These are phyloP conservation scores for Globisporangium uncinulatum DNA, from an alignment of 352 stramenopile genomes.

Conservation along the genomic window DNA sequence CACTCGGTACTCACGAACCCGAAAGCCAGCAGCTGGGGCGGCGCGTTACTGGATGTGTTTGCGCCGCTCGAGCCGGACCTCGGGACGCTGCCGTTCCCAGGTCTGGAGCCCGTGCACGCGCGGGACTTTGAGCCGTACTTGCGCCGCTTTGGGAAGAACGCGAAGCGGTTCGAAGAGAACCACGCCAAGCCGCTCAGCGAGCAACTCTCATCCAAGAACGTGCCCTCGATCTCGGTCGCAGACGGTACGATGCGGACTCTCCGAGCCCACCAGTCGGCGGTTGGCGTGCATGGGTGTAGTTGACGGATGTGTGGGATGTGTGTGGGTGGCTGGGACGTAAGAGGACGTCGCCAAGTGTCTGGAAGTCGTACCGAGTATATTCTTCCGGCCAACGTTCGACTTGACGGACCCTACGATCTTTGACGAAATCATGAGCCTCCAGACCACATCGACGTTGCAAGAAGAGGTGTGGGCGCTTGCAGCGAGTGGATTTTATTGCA, in stretches of 20 bases:
- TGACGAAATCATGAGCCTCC: conserved; percentile 76
- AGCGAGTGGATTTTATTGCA: neutral
- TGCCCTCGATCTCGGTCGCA: conserved; percentile 72
- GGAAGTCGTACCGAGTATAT: conserved; percentile 67
- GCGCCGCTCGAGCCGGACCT: conserved; percentile 72
- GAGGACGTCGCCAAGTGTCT: conserved; percentile 82
- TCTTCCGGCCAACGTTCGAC: conserved; percentile 75
- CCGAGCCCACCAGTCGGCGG: neutral
- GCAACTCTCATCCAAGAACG: conserved; percentile 79
- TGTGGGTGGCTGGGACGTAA: conserved; percentile 14
- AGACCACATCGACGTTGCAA: conserved; percentile 43
- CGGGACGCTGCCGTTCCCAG: conserved; percentile 56
- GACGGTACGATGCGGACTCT: conserved; percentile 34
- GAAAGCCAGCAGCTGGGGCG: conserved; percentile 66
- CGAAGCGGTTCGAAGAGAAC: conserved; percentile 68
- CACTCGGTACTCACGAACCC: conserved; percentile 83
- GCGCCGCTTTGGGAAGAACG: conserved; percentile 57
- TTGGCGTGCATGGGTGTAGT: neutral
- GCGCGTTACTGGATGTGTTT: conserved; percentile 63
- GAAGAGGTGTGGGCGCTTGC: conserved; percentile 37
- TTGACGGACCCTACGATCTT: conserved; percentile 72
- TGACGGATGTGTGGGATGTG: neutral
- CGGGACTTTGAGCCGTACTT: conserved; percentile 79
- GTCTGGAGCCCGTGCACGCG: conserved; percentile 46
- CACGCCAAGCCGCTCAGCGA: conserved; percentile 71